Evolutionary conservation across 2,329 filamentous ascomycete genomes (phyloP).

Genomic region (Fusarium agapanthi): DNA sequence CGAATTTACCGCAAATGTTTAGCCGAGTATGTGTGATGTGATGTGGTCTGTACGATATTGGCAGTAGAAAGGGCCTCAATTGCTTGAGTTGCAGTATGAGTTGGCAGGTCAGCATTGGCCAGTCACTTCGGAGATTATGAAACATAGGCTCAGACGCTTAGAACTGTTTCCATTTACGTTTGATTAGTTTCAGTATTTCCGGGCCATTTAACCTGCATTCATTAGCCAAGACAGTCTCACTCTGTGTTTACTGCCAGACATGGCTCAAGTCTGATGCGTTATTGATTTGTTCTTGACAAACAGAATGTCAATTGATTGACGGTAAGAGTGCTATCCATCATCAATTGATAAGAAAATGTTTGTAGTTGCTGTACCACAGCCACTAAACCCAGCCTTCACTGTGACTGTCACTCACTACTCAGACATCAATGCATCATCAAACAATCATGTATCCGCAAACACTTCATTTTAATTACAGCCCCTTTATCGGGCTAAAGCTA

Average conservation of each 20-base stretch:
- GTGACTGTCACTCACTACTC: neutral
- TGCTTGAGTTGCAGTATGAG: slow-evolving; percentile 15
- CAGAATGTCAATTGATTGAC: neutral
- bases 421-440: neutral
- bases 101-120: slow-evolving; percentile 28
- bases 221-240: neutral
- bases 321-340: neutral
- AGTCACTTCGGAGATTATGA: slow-evolving; percentile 16
- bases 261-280: neutral
- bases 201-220: neutral
- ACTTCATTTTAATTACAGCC: neutral
- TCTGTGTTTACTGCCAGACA: neutral
- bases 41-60: neutral
- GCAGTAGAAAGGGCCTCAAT: slow-evolving; percentile 5
- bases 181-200: slow-evolving; percentile 18
- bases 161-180: neutral
- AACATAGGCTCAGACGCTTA: slow-evolving; percentile 17
- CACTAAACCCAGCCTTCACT: too few relatives aligned
- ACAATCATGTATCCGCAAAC: neutral
- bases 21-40: neutral
- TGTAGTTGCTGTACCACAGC: neutral
- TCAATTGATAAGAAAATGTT: neutral
- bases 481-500: neutral
- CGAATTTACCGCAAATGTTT: slow-evolving; percentile 4
- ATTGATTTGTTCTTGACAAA: neutral